Base-by-base conservation (phyloP, 2,329 filamentous ascomycete genomes). In the Sarocladium oryzae region DNA sequence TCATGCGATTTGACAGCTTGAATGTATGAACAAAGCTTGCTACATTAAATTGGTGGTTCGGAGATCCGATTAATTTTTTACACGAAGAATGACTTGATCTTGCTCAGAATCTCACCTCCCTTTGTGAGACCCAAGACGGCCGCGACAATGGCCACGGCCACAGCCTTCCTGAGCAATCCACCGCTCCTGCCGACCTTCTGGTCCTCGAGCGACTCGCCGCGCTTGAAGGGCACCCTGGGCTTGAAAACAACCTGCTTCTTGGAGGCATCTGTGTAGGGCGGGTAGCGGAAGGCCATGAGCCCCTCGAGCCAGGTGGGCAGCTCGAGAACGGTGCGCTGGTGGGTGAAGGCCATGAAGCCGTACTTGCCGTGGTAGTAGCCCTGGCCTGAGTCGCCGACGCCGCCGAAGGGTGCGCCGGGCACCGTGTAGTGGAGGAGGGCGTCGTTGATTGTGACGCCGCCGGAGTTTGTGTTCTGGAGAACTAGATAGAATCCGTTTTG, bases 311-410 rank as follows among this genome's bases (percentile, higher is more conserved):
- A 71, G 51, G 49, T 54, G 5, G 70, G 70, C 5, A 67, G 59
- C 41, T 64, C 56, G 49, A 66, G 61, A 33, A 71, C 63, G 55
- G 63, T 60, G 36, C 70, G 68, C 52, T 63, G 61, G 65, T 88
- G 84, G 2, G 80, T 80, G 62, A 86, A 88, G 57, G 71, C 71
- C 58, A 88, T 84, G 66, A 88, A 88, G 2, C 77, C 81, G n/a
- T 85, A 76, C 61, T 83, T 82, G 54, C 90, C 90, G 59, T 87
- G 82, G 73, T 95, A 95, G 26, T 80, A 73, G 55, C 89, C 89
- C 55, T 78, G 77, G 51, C 89, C 89, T 40, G 84, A 89, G 58
- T 86, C 79, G 56, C 90, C 89, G 7, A 95, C 85, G 60, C 89
- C 89, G 56, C 90, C 90, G 64, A 95, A 95, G 33, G 86, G 75